Base-by-base conservation (phyloP, 805 yeast genomes). In the Jamesozyma spencerorum region DNA sequence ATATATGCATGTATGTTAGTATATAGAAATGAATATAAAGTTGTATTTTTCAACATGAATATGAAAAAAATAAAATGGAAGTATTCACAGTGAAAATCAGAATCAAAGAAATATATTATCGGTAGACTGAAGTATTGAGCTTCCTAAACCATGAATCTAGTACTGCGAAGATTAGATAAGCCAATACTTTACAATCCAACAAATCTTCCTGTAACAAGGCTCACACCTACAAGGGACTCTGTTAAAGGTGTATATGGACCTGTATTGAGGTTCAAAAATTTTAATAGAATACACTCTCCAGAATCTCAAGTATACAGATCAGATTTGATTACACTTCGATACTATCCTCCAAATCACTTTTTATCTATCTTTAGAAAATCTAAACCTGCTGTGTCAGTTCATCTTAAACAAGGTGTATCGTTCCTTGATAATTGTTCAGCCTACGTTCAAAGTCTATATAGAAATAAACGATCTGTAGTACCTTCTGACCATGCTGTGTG, bases 291-390 rank as follows among this genome's bases (percentile, higher is more conserved):
- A 3, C 47, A 43, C 17, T 38, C 47, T 2, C 38, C 31, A 7
- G 51, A 53, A 18, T 39, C 58, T 19, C 39, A 20, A 14, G 51
- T 52, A 5, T 55, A 50, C 38, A 46, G 40, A 3, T 49, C 60
- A 31, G 39, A 47, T 15, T 57, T 43, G 29, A 52, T 61, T 41
- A 34, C 38, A 11, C 29, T 61, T 18, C 37, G 39, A 22, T 61
- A 47, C 40, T 53, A 47, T 35, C 64, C 65, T 19, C 48, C 55
- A 5, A 47, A 48, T 14, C 63, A 60, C 39, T 54, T 60, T 37
- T 34, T 58, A 18, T 47, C 54, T 2, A 10, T 55, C 22, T 55
- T 56, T 36, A 48, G 62, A 19, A 58, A 59, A 41, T 47, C 56
- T 14, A 53, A 46, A 36, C 65, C 65, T 7, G 53, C 56, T 3